Percentiles rank a stretch among this genome's conserved stretches.
Conservation (phyloP, 371 early-diverging fungal genomes). For the Mucor racemosus region DNA sequence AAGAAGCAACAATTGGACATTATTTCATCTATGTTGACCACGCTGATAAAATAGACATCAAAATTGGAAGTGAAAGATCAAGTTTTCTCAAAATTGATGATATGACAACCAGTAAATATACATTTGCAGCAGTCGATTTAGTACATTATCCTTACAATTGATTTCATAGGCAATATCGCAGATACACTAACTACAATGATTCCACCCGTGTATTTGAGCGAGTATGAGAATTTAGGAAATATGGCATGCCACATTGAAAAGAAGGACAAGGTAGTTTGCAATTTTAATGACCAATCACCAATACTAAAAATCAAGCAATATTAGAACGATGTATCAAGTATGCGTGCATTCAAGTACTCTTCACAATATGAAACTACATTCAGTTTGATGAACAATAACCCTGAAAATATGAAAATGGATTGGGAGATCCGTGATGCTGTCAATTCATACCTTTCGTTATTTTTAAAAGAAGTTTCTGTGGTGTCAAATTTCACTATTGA, state of each 20-base stretch:
- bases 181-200: slow-evolving; percentile 16
- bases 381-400: slow-evolving; percentile 80
- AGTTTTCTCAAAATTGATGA: slow-evolving; percentile 25
- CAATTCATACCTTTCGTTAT: slow-evolving; percentile 54
- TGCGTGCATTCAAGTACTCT: slow-evolving; percentile 77
- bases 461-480: slow-evolving; percentile 52
- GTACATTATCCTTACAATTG: not conserved
- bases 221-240: slow-evolving; percentile 16
- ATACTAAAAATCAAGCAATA: not conserved
- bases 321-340: slow-evolving; percentile 61
- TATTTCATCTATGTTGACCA: slow-evolving; percentile 30
- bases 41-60: slow-evolving; percentile 13
- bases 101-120: not conserved
- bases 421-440: slow-evolving; percentile 80
- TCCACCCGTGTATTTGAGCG: slow-evolving; percentile 23
- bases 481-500: slow-evolving; percentile 63
- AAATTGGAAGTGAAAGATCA: slow-evolving; percentile 33
- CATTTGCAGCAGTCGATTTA: not conserved
- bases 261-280: slow-evolving; percentile 23
- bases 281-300: not conserved
- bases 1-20: slow-evolving; percentile 30
- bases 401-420: slow-evolving; percentile 57
- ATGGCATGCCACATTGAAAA: slow-evolving; percentile 26
- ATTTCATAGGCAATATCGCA: slow-evolving; percentile 10
- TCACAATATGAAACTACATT: slow-evolving; percentile 79